A percentile compares a stretch with the other conserved stretches of the same genome.
These are phyloP conservation scores for Peronosclerospora sorghi DNA, from an alignment of 352 stramenopile genomes.

Conservation along the genomic window DNA sequence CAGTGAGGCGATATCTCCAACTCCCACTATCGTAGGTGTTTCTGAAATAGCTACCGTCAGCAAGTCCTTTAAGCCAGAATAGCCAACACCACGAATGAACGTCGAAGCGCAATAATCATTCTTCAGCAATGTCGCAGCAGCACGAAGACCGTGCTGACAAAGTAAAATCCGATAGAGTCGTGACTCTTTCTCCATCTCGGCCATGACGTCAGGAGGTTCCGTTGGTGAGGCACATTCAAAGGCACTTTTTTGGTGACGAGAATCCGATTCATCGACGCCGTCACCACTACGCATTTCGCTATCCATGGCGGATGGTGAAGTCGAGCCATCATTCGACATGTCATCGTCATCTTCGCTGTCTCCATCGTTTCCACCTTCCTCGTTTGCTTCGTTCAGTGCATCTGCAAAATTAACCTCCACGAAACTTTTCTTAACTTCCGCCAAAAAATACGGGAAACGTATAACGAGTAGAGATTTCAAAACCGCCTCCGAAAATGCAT, in stretches of 20 bases:
- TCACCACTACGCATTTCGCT: conserved; percentile 42
- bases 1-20: conserved; percentile 59
- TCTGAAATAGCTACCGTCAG: conserved; percentile 62
- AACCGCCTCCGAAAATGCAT: conserved; percentile 58
- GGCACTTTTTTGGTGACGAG: conserved; percentile 15
- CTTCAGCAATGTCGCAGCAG: conserved; percentile 57
- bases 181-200: conserved; percentile 71
- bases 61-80: conserved; percentile 49
- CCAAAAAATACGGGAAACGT: conserved; percentile 67
- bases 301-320: conserved; percentile 63
- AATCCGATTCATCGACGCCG: conserved; percentile 48
- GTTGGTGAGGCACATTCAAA: conserved; percentile 9
- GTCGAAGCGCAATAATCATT: conserved; percentile 48
- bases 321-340: conserved; percentile 80
- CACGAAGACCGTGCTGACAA: conserved; percentile 66
- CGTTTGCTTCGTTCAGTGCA: conserved; percentile 22
- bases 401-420: conserved; percentile 41
- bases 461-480: conserved; percentile 54
- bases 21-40: conserved; percentile 47
- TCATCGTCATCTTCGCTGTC: conserved; percentile 79
- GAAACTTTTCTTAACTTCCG: conserved; percentile 68
- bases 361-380: conserved; percentile 24
- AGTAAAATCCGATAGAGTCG: conserved; percentile 64
- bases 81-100: conserved; percentile 49
- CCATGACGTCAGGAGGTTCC: conserved; percentile 39